phyloP scores from a whole-genome alignment of 345 rosid genomes.

The Lepidium sativum region DNA sequence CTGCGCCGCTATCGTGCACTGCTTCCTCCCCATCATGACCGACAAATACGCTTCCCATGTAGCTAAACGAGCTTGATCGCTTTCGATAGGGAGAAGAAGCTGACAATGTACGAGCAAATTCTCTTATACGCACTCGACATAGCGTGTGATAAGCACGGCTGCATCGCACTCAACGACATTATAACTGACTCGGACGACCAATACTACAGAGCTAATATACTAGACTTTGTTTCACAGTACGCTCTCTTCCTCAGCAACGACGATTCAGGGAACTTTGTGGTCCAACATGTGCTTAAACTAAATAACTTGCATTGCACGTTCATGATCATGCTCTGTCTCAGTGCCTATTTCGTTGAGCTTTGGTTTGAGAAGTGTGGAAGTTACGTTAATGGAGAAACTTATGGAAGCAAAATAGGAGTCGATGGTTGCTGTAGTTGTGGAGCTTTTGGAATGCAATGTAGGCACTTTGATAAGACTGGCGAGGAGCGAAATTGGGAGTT shows the following conservation, averaged over 20 bases:
- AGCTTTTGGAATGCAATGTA: neutral
- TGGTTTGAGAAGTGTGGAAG: neutral
- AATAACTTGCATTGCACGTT: neutral
- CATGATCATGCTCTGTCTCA: neutral
- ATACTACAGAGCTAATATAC: neutral
- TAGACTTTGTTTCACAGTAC: neutral
- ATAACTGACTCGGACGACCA: neutral
- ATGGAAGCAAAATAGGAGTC: neutral
- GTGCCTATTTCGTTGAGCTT: neutral
- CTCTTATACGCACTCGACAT: neutral
- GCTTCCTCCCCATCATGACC: slow-evolving; percentile 1
- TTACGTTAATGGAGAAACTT: neutral
- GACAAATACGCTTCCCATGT: slow-evolving; percentile 8
- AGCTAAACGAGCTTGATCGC: slow-evolving; percentile 4
- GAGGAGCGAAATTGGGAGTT: neutral
- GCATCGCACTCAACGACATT: neutral
- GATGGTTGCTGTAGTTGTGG: neutral
- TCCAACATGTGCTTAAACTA: neutral
- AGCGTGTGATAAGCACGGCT: neutral
- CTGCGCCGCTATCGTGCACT: neutral
- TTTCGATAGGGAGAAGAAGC: neutral
- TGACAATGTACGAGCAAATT: neutral
- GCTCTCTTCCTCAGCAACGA: slow-evolving; percentile 3
- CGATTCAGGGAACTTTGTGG: slow-evolving; percentile 7
- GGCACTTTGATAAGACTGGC: neutral